Evolutionary conservation across 1,284 basidiomycete genomes (phyloP), one percentile per base, ranked within the genome.

Genomic region (Ceraceosorus bombacis): DNA sequence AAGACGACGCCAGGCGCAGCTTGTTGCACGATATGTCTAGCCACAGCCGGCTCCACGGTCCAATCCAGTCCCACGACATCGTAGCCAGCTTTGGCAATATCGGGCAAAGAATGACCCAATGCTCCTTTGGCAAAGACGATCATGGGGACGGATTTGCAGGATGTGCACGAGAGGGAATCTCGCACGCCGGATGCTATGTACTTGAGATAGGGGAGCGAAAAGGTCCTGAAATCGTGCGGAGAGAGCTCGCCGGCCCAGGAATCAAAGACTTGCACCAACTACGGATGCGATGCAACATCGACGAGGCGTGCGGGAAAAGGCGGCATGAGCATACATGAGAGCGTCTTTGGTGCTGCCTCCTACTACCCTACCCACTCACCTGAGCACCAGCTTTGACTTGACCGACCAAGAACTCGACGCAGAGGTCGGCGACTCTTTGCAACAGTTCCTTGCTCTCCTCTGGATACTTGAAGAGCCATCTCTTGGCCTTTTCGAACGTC

Each of bases 181-280:
- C 66, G 61, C 38, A 77, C 75, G 38, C 67, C 71, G 6, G 67
- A 57, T 2, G 72, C 68, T 48, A 77, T 77, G 54, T 67, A 62
- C 17, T 66, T 65, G 54, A 77, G 63, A 59, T 71, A 77, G 8
- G 75, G 75, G 41, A 77, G 68, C 54, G 69, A 60, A 57, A 75
- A 77, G 6, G 69, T 70, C 46, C 75, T 67, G 66, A 77, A 77
- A 54, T 76, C 71, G 41, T 64, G 57, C 1, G 75, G 75, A n/a
- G 74, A 70, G n/a, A 77, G 70, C 62, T 76, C 73, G 52, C 75
- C 75, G 39, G 75, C 75, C 75, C 75, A 77, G 13, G 75, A 76
- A 55, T 77, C 75, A 52, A 77, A 77, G 57, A 77, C 74, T 59
- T 77, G 75, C 51, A 77, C 52, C 54, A 77, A 55, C 65, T 73